A percentile compares a stretch with the other conserved stretches of the same genome.
Evolutionary conservation across 257 asterid species (phyloP).

Genomic region (Plantago elongata): DNA sequence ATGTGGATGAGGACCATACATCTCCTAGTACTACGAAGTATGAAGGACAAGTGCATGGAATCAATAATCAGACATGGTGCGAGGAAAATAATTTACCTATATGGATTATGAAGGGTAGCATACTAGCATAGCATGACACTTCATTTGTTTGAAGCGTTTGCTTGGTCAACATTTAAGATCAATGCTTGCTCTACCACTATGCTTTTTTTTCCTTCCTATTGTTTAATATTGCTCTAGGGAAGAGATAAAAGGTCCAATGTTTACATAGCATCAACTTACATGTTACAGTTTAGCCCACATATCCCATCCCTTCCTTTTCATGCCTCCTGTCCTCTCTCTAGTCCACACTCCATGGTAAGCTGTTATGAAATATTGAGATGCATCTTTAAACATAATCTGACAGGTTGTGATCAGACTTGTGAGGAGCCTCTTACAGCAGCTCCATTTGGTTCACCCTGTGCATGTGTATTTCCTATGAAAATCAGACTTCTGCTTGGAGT

Average conservation of each 20-base stretch:
- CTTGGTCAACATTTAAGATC: not conserved
- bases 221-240: not conserved
- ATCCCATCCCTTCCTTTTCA: not conserved
- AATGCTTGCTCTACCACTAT: not conserved
- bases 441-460: conserved; percentile 86
- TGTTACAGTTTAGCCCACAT: too few relatives aligned
- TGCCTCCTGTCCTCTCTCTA: conserved; percentile 1
- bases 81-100: not conserved
- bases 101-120: not conserved
- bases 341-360: conserved; percentile 4
- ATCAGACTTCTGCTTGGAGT: conserved; percentile 82
- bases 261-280: too few relatives aligned
- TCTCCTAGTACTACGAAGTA: not conserved
- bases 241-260: not conserved
- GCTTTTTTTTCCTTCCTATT: conserved; percentile 1
- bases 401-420: conserved; percentile 91
- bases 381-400: conserved; percentile 22
- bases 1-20: not conserved
- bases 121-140: not conserved
- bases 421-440: conserved; percentile 76
- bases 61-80: not conserved
- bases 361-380: conserved; percentile 14
- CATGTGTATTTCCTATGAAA: conserved; percentile 92
- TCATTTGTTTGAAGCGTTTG: too few relatives aligned
- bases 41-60: not conserved